phyloP scores from a whole-genome alignment of 176 grass and related monocot genomes.

The Bolboschoenus planiculmis region DNA sequence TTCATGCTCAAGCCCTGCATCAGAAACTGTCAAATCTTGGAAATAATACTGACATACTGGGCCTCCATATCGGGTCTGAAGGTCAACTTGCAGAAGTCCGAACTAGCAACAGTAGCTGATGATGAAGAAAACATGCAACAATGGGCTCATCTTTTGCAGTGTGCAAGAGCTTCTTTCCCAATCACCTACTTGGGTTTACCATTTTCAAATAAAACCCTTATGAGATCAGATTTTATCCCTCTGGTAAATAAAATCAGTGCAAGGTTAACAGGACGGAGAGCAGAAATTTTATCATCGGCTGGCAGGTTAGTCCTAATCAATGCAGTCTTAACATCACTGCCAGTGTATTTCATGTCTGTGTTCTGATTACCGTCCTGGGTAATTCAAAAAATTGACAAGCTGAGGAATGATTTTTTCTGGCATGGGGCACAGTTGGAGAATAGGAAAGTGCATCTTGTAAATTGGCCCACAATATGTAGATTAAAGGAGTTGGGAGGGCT shows the following conservation, averaged over 20 bases:
- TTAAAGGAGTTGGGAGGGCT: too few relatives aligned
- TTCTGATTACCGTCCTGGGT: not conserved
- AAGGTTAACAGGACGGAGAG: not conserved
- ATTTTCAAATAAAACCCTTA: not conserved
- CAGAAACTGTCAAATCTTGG: too few relatives aligned
- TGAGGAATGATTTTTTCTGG: not conserved
- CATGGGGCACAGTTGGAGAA: not conserved
- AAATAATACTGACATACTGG: too few relatives aligned
- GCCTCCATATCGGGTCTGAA: too few relatives aligned
- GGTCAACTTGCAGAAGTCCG: too few relatives aligned
- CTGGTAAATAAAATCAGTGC: not conserved
- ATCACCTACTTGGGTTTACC: not conserved
- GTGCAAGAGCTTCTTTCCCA: not conserved
- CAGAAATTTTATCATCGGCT: not conserved
- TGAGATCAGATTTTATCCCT: not conserved
- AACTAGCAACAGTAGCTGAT: too few relatives aligned
- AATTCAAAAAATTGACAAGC: not conserved
- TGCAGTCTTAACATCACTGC: not conserved
- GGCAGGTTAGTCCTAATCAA: not conserved
- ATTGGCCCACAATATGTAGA: too few relatives aligned
- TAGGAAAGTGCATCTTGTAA: too few relatives aligned
- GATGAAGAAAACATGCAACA: not conserved
- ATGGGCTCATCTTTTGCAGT: too few relatives aligned
- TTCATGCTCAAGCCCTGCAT: too few relatives aligned
- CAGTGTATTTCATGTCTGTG: not conserved